Percentiles rank a stretch among this genome's conserved stretches.
These are phyloP conservation scores for Solanum neorickii DNA, from an alignment of 257 asterid species.

Conservation along the genomic window DNA sequence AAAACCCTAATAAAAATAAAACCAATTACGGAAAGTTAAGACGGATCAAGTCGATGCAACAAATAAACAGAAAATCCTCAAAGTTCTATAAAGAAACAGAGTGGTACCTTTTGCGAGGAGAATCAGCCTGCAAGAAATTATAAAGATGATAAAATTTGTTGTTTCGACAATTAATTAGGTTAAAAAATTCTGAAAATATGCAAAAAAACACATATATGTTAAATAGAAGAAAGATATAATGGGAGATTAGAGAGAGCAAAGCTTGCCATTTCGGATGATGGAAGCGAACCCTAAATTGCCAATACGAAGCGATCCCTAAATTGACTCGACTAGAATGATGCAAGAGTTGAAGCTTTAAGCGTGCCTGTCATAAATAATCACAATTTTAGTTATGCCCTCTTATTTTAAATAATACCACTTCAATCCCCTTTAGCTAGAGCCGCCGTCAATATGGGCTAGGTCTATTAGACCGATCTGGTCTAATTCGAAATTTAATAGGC, in stretches of 20 bases:
- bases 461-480: no score
- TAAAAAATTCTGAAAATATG: not conserved
- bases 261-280: not conserved
- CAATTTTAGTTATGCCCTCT: not conserved
- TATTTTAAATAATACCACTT: not conserved
- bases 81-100: not conserved
- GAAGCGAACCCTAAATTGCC: not conserved
- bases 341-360: not conserved
- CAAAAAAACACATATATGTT: not conserved
- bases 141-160: not conserved
- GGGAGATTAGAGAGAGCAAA: not conserved
- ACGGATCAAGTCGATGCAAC: not conserved
- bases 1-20: not conserved
- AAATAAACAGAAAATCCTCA: not conserved
- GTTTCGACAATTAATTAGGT: not conserved
- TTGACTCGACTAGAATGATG: not conserved
- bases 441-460: no score
- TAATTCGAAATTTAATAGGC: no score
- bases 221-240: not conserved
- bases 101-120: constrained; percentile 1
- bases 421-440: not conserved
- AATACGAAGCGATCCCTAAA: not conserved
- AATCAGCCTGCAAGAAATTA: constrained; percentile 3
- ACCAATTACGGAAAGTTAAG: not conserved
- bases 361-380: not conserved